Conservation (phyloP, 805 yeast species). For the Schwanniomyces sp. region DNA sequence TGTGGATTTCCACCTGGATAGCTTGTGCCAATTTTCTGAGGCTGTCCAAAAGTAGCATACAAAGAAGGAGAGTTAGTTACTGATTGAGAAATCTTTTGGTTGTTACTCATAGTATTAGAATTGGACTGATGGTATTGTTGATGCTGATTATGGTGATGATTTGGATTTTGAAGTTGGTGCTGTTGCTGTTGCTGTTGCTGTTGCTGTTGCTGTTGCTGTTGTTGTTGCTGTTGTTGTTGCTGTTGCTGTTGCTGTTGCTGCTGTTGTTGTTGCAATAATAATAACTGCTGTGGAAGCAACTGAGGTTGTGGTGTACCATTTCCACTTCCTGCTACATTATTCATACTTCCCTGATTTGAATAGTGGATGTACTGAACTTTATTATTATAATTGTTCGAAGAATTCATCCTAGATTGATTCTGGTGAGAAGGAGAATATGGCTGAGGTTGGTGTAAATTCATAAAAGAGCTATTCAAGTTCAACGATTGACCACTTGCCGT, state of each 20-base stretch:
- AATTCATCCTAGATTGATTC: constrained; percentile 6
- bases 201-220: constrained; percentile 14
- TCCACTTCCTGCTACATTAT: constrained; percentile 11
- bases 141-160: constrained; percentile 10
- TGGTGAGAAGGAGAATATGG: constrained; percentile 12
- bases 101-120: not conserved
- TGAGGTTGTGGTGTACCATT: constrained; percentile 17
- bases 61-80: constrained; percentile 22
- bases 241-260: constrained; percentile 15
- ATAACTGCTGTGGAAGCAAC: constrained; percentile 21
- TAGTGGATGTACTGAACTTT: constrained; percentile 8
- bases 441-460: constrained; percentile 36
- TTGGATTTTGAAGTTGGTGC: constrained; percentile 11
- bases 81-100: constrained; percentile 16
- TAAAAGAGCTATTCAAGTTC: constrained; percentile 30
- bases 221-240: constrained; percentile 10
- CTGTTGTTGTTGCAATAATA: constrained; percentile 18
- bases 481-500: constrained; percentile 48
- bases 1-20: constrained; percentile 12
- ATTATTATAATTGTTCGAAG: constrained; percentile 3
- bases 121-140: constrained; percentile 8
- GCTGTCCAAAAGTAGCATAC: constrained; percentile 15
- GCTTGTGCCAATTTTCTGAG: constrained; percentile 7
- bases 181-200: constrained; percentile 10
- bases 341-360: constrained; percentile 3